phyloP scores from a whole-genome alignment of 257 asterid species.

The Solanum piurae region DNA sequence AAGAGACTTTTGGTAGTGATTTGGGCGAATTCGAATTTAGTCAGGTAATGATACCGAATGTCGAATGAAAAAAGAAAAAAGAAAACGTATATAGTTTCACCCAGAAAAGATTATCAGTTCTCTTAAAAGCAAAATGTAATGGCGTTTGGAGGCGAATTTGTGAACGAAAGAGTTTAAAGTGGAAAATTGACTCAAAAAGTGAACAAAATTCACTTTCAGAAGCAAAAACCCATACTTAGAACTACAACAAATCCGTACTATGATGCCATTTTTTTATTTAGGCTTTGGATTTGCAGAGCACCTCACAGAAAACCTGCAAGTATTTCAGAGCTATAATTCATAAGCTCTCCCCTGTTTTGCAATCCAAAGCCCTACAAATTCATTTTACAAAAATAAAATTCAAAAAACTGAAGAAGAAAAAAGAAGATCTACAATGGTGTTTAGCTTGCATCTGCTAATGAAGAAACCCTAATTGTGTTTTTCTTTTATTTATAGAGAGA shows the following conservation, averaged over 20 bases:
- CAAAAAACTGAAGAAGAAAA: neutral
- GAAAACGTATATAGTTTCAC: neutral
- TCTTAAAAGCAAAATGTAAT: neutral
- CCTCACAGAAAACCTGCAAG: neutral
- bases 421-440: neutral
- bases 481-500: neutral
- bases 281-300: neutral
- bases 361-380: neutral
- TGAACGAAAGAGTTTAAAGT: neutral
- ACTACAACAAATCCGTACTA: neutral
- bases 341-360: neutral
- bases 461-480: neutral
- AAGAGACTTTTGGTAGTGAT: no score
- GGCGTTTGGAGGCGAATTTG: neutral
- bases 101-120: neutral
- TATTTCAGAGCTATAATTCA: neutral
- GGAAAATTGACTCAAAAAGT: neutral
- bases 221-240: neutral
- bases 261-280: neutral
- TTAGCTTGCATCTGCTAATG: neutral
- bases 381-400: neutral
- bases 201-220: neutral
- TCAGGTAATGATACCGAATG: no score
- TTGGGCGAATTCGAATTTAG: no score
- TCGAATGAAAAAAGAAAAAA: no score